phyloP scores from a whole-genome alignment of 768 basidiomycete species.

The Clitopilus passeckerianus region DNA sequence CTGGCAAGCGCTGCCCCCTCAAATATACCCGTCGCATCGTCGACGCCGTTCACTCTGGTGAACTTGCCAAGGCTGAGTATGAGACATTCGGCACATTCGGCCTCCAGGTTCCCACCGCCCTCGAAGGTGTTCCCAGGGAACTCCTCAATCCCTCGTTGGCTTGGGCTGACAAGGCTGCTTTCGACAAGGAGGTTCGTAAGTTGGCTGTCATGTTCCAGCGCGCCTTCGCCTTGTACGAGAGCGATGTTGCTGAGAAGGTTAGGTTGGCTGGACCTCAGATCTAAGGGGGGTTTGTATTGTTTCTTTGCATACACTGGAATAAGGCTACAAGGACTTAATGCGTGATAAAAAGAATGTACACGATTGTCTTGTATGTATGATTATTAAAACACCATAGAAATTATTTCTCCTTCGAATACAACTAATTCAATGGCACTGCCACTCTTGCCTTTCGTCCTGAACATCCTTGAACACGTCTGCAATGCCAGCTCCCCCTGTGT shows the following conservation, averaged over 20 bases:
- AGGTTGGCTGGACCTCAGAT: constrained; percentile 72
- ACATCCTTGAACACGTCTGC: not conserved
- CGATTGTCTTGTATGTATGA: not conserved
- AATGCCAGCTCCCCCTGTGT: not conserved
- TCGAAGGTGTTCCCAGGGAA: constrained; percentile 88
- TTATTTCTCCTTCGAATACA: not conserved
- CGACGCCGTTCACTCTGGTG: constrained; percentile 93
- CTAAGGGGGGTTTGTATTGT: constrained; percentile 13
- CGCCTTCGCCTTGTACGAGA: constrained; percentile 90
- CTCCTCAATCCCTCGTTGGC: constrained; percentile 85
- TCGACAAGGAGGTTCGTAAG: constrained; percentile 83
- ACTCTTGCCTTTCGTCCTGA: not conserved
- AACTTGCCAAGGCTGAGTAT: constrained; percentile 81
- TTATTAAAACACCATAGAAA: not conserved
- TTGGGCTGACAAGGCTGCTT: constrained; percentile 88
- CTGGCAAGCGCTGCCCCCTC: constrained; percentile 92
- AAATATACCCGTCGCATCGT: constrained; percentile 95
- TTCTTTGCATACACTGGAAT: not conserved
- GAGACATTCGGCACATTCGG: constrained; percentile 83
- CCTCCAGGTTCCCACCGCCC: constrained; percentile 74
- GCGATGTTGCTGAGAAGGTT: constrained; percentile 77
- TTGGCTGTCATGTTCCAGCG: constrained; percentile 91
- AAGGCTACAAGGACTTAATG: not conserved
- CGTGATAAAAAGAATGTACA: not conserved
- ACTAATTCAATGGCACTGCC: not conserved